These are phyloP conservation scores for Kokia cookei DNA, from an alignment of 441 rosid species.

Conservation along the genomic window DNA sequence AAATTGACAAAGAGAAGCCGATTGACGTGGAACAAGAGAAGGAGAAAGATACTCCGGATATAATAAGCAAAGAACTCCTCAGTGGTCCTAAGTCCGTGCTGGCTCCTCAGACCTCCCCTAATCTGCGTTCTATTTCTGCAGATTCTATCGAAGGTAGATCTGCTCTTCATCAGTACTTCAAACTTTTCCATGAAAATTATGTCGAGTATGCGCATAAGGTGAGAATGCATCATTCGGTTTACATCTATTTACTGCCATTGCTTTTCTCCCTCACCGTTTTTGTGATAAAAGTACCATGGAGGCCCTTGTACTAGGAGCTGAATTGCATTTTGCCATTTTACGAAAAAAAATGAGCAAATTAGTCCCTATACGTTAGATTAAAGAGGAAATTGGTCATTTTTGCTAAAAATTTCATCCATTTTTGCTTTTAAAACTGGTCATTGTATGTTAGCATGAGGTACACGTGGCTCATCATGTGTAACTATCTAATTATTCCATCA, in stretches of 20 bases:
- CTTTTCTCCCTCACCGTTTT: not conserved
- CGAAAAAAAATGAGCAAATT: too few relatives aligned
- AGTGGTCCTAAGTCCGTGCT: constrained; percentile 75
- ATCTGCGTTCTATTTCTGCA: constrained; percentile 67
- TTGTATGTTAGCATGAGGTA: too few relatives aligned
- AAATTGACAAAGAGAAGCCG: constrained; percentile 36
- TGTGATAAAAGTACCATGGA: not conserved
- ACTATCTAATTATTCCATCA: too few relatives aligned
- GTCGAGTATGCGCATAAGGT: constrained; percentile 98
- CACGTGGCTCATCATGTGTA: too few relatives aligned
- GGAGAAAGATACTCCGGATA: constrained; percentile 42
- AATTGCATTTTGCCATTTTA: too few relatives aligned
- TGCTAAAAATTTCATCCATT: too few relatives aligned
- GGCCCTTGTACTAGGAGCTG: too few relatives aligned
- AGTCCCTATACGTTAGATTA: too few relatives aligned
- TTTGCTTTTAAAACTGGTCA: too few relatives aligned
- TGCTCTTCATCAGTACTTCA: constrained; percentile 77
- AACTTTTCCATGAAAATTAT: constrained; percentile 90
- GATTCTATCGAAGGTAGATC: constrained; percentile 94
- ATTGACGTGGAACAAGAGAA: constrained; percentile 29
- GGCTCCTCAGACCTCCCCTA: constrained; percentile 71
- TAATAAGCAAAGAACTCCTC: constrained; percentile 89
- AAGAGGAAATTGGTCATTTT: too few relatives aligned
- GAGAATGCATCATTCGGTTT: constrained; percentile 14
- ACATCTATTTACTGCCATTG: not conserved